Evolutionary conservation across 768 basidiomycete genomes (phyloP), one percentile per base, ranked within the genome.

Genomic region (Albatrellus ellisii): DNA sequence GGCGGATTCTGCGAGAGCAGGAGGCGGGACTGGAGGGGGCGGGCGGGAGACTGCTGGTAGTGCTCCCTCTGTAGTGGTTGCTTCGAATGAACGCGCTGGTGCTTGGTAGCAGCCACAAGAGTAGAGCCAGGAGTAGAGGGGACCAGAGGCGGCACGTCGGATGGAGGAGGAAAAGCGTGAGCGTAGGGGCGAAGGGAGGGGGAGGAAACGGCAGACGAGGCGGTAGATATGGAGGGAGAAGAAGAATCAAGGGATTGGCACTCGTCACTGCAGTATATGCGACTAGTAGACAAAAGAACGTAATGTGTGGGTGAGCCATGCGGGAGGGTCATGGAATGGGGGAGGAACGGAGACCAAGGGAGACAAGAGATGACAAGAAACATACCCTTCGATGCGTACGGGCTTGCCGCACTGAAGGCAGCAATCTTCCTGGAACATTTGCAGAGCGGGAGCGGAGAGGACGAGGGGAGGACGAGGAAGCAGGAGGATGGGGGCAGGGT

Each of bases 341-440:
- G 26, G 43, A 45, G 44, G 49, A 8, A n/a, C n/a, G n/a, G n/a
- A n/a, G n/a, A n/a, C n/a, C n/a, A n/a, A n/a, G n/a, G n/a, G n/a
- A 26, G 29, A 34, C 6, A 24, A 38, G 21, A 46, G 42, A 43
- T 37, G 36, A 36, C 41, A 32, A 2, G 42, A 31, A 36, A 43
- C 31, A 40, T 43, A 51, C 50, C 45, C 49, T 41, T 43, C 52
- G 10, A 26, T 20, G 34, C 40, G 44, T 27, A 46, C 44, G 24
- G 49, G 53, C 33, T 48, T 53, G 39, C 56, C 55, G 35, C 56
- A 57, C 24, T 46, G 49, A 22, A 57, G 46, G 41, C 56, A 57
- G 51, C 52, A 52, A 42, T 54, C 54, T 35, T 56, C 55, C 28
- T 51, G 42, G 31, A 57, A 57, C 56, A 57, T 57, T n/a, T n/a